phyloP scores from a whole-genome alignment of 2,329 filamentous ascomycete genomes.

The Simplicillium aogashimaense region DNA sequence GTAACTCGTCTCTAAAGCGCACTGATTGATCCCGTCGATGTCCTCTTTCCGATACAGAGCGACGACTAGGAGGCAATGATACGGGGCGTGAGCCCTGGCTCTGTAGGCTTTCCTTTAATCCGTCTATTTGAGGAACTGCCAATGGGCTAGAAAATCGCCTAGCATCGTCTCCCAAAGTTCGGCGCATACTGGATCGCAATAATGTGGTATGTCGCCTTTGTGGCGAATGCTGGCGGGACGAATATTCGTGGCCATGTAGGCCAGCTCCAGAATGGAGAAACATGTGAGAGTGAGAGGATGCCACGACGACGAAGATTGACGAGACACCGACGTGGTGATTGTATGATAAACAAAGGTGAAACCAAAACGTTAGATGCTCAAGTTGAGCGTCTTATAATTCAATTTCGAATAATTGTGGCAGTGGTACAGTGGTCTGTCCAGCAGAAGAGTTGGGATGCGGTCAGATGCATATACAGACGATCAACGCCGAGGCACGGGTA shows the following conservation, averaged over 20 bases:
- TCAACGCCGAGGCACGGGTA: too few relatives aligned
- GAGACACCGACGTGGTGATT: too few relatives aligned
- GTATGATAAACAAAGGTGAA: too few relatives aligned
- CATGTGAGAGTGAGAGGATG: slow-evolving; percentile 26
- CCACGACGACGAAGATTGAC: too few relatives aligned
- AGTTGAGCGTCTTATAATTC: too few relatives aligned
- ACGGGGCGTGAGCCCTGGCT: slow-evolving; percentile 1
- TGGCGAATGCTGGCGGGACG: slow-evolving; percentile 23
- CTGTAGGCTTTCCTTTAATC: not conserved
- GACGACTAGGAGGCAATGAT: slow-evolving; percentile 11
- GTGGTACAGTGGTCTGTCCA: too few relatives aligned
- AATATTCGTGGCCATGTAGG: slow-evolving; percentile 52
- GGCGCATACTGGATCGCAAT: slow-evolving; percentile 30
- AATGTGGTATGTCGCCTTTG: slow-evolving; percentile 27
- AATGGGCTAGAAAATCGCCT: slow-evolving; percentile 4
- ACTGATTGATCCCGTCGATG: slow-evolving; percentile 32
- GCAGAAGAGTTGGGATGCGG: too few relatives aligned
- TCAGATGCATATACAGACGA: too few relatives aligned
- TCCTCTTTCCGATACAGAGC: slow-evolving; percentile 27
- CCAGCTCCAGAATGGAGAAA: slow-evolving; percentile 50
- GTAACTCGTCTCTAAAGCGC: slow-evolving; percentile 32
- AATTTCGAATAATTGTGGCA: too few relatives aligned
- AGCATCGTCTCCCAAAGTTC: slow-evolving; percentile 19
- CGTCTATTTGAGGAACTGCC: not conserved
- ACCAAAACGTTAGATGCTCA: too few relatives aligned